Base-by-base conservation (phyloP, 371 early-diverging fungal genomes). In the Rhizopus sp. region DNA sequence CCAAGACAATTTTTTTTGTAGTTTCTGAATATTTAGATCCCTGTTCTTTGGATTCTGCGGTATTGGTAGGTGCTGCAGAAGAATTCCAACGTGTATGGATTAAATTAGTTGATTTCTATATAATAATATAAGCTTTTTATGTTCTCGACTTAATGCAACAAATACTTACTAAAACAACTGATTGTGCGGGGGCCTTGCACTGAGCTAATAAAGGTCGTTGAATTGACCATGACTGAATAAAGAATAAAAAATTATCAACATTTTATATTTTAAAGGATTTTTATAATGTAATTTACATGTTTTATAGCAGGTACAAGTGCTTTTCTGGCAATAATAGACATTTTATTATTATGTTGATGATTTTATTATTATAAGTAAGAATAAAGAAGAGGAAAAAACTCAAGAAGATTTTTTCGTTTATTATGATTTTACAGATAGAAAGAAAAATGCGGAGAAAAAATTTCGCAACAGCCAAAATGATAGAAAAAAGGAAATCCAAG, bases 1-100 rank as follows among this genome's bases (percentile, higher is more conserved):
- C 79, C 51, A 69, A 73, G 1, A 78, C 74, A 17, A 75, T 15
- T 35, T 75, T 78, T 33, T 73, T 78, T 29, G 75, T 78, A 5
- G 68, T 55, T 4, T 59, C 60, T 5, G 72, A 73, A 45, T 78
- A 75, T 55, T 77, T 66, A n/a, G n/a, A n/a, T n/a, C n/a, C n/a
- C n/a, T n/a, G n/a, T n/a, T n/a, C n/a, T n/a, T n/a, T n/a, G n/a
- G n/a, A n/a, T n/a, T n/a, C n/a, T 15, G 50, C 35, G n/a, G 57
- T 50, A 42, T 12, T 52, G 40, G 40, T 44, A 4, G 41, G 12
- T 38, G 42, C 15, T 13, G 15, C 5, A 13, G 9, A 42, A 16
- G 42, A 12, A 13, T 15, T 38, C 57, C 57, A 57, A 34, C 57
- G 57, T 42, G 50, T 42, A 15, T n/a, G 9, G 12, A 50, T 47